Evolutionary conservation across 2,329 filamentous ascomycete species (phyloP).

Genomic region (Ophiostoma populinum): DNA sequence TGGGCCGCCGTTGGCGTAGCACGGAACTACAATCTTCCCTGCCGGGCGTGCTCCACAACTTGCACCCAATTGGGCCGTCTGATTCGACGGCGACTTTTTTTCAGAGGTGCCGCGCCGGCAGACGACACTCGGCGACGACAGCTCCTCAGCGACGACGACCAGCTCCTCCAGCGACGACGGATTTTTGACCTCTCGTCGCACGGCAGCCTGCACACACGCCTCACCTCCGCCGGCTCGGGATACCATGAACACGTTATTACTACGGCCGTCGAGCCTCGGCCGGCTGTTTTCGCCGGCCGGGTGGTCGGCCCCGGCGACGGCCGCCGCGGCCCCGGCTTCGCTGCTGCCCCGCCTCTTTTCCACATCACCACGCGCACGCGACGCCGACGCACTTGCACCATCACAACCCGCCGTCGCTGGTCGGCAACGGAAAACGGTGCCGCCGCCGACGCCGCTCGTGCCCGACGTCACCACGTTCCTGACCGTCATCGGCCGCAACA

Average conservation of each 20-base stretch:
- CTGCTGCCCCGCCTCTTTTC: neutral
- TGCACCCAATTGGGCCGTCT: neutral
- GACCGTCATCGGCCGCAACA: constrained; percentile 73
- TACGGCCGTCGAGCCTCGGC: constrained; percentile 14
- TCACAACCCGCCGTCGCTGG: too few relatives aligned
- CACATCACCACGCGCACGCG: neutral
- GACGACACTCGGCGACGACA: neutral
- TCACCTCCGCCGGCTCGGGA: neutral
- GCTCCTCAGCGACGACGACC: neutral
- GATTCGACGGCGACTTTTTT: constrained; percentile 3
- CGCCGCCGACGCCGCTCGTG: constrained; percentile 65
- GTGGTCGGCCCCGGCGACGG: constrained; percentile 3
- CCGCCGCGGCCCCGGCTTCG: neutral
- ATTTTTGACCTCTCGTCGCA: too few relatives aligned
- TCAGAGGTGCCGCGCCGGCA: neutral
- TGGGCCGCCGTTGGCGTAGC: neutral
- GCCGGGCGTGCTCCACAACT: neutral
- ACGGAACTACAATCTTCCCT: constrained; percentile 9
- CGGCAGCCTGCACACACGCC: too few relatives aligned
- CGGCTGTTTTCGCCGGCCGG: constrained; percentile 13
- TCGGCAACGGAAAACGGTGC: constrained; percentile 26
- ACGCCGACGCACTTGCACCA: neutral
- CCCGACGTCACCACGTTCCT: constrained; percentile 78
- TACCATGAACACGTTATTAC: constrained; percentile 16
- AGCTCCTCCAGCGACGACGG: too few relatives aligned